Evolutionary conservation across 306 rosid genomes (phyloP).

Genomic region (Glycine soja): DNA sequence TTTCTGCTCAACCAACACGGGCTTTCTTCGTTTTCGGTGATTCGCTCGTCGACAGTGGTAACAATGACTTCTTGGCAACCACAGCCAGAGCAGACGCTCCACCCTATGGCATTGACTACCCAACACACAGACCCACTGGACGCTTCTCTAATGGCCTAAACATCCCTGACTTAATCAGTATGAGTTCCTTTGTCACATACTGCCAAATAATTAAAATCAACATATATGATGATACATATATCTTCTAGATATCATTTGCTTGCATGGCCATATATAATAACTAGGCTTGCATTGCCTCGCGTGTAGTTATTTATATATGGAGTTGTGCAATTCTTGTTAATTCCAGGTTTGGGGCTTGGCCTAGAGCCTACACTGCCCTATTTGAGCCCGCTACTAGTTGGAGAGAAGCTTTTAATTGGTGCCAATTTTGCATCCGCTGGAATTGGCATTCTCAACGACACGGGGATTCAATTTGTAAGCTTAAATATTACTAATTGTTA

Average conservation of each 20-base stretch:
- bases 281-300: background rate
- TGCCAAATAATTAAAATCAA: background rate
- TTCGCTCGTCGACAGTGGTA: slow-evolving; percentile 90
- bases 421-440: slow-evolving; percentile 97
- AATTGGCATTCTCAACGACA: slow-evolving; percentile 89
- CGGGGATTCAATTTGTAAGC: slow-evolving; percentile 86
- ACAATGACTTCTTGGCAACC: slow-evolving; percentile 84
- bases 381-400: slow-evolving; percentile 71
- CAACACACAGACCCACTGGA: slow-evolving; percentile 76
- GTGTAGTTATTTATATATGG: too few relatives aligned
- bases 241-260: background rate
- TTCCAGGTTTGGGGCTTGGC: slow-evolving; percentile 73
- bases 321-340: background rate
- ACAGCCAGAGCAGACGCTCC: slow-evolving; percentile 80
- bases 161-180: slow-evolving; percentile 87
- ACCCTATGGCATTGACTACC: slow-evolving; percentile 88
- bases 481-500: background rate
- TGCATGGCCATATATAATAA: background rate
- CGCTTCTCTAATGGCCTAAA: slow-evolving; percentile 94
- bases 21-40: slow-evolving; percentile 93
- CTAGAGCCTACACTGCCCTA: slow-evolving; percentile 78
- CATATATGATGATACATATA: too few relatives aligned
- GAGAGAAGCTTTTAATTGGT: slow-evolving; percentile 71
- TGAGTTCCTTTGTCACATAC: slow-evolving; percentile 1
- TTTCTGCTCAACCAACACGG: slow-evolving; percentile 52